Conservation (phyloP, 768 basidiomycete species). For the Trametes elegans region DNA sequence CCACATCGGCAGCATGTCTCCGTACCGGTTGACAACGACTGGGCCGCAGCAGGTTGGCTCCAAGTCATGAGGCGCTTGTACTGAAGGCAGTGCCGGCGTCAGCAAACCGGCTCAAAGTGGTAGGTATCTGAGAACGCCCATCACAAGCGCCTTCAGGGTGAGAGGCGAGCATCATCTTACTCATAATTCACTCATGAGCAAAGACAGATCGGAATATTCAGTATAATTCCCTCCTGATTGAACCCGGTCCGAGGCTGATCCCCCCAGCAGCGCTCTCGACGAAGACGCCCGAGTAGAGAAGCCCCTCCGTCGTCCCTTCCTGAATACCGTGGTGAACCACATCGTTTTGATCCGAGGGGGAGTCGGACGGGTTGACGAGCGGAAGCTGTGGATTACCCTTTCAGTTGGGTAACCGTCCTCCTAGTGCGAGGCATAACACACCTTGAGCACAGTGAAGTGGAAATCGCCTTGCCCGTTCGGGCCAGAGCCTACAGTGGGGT, state of each 20-base stretch:
- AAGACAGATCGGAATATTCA: neutral
- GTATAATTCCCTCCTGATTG: neutral
- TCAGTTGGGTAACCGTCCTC: neutral
- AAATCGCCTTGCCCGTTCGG: constrained; percentile 54
- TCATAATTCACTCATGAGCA: no score
- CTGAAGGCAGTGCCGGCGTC: no score
- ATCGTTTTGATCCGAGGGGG: constrained; percentile 46
- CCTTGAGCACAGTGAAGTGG: constrained; percentile 62
- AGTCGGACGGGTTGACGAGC: constrained; percentile 45
- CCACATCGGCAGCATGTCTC: no score
- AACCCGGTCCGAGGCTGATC: constrained; percentile 33
- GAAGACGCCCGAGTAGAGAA: constrained; percentile 59
- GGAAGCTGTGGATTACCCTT: constrained; percentile 50
- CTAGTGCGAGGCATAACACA: constrained; percentile 22
- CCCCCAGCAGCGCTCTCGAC: constrained; percentile 42
- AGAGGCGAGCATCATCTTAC: no score
- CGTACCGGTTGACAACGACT: no score
- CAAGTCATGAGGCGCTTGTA: no score
- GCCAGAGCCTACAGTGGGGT: constrained; percentile 40
- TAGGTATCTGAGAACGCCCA: no score
- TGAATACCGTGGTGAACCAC: constrained; percentile 60
- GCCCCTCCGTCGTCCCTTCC: constrained; percentile 52
- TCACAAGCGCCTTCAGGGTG: no score
- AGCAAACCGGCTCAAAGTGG: no score
- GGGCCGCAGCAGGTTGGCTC: no score